These are phyloP conservation scores for Russula sp. DNA, from an alignment of 768 basidiomycete genomes.

Conservation along the genomic window DNA sequence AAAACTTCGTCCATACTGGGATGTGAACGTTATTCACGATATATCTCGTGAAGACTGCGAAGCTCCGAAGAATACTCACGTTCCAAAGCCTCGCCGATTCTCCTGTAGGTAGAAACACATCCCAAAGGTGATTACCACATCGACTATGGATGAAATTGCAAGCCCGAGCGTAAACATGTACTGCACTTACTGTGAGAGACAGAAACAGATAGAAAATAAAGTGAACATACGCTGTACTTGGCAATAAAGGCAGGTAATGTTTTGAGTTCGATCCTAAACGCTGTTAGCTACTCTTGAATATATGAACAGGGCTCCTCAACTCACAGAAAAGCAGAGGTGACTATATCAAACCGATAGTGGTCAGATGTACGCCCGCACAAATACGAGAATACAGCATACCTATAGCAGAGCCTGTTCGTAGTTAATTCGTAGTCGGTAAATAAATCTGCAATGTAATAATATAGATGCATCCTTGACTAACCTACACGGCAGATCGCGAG, in stretches of 20 bases:
- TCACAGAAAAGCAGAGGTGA: constrained; percentile 24
- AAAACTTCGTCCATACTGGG: constrained; percentile 30
- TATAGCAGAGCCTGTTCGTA: constrained; percentile 21
- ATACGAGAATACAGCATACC: constrained; percentile 14
- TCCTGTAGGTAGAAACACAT: constrained; percentile 30
- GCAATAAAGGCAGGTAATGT: constrained; percentile 18
- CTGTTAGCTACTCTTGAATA: not conserved
- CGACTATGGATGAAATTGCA: constrained; percentile 23
- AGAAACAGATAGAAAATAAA: not conserved
- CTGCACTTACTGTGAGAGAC: constrained; percentile 15
- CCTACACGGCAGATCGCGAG: constrained; percentile 21
- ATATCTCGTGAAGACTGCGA: not conserved
- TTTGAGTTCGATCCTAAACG: constrained; percentile 15
- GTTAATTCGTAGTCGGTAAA: not conserved
- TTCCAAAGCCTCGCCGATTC: constrained; percentile 29
- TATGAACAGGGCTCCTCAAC: not conserved
- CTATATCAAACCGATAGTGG: not conserved
- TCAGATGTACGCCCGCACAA: not conserved
- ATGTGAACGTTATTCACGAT: not conserved
- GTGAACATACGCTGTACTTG: constrained; percentile 6
- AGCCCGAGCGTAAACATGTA: constrained; percentile 30
- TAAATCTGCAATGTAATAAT: not conserved
- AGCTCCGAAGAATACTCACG: constrained; percentile 11
- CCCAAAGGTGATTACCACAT: constrained; percentile 28
- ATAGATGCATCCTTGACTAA: constrained; percentile 5